phyloP scores from a whole-genome alignment of 2,329 filamentous ascomycete genomes.

The Ilyonectria sp. region DNA sequence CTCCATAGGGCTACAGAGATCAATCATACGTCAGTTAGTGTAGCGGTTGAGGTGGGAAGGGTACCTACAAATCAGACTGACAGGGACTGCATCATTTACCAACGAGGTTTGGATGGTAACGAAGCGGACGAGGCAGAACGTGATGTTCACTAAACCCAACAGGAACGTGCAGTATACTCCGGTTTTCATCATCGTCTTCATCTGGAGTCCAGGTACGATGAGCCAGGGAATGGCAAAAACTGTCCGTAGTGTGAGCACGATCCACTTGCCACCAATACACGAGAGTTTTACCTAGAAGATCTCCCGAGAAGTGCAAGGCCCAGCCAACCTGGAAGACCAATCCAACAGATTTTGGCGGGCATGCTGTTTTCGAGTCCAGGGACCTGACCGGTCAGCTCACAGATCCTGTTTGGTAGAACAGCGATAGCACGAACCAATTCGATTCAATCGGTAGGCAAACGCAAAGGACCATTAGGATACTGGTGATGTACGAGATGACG shows the following conservation, averaged over 20 bases:
- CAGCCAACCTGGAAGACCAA: conserved; percentile 1
- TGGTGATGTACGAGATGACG: not conserved
- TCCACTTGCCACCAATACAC: no score
- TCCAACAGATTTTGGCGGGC: not conserved
- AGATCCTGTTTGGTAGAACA: rapidly evolving
- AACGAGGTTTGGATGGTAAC: not conserved
- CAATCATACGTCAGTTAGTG: not conserved
- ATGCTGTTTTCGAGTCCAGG: not conserved
- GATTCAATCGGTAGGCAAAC: conserved; percentile 26
- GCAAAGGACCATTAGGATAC: conserved; percentile 4
- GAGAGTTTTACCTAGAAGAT: conserved; percentile 21
- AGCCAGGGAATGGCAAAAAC: not conserved
- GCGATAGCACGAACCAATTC: conserved; percentile 21
- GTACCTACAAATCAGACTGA: not conserved
- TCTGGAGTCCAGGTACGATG: not conserved
- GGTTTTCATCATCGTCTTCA: not conserved
- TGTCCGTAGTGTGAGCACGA: not conserved
- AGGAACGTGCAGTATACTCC: not conserved
- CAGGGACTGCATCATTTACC: not conserved
- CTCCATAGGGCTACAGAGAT: not conserved
- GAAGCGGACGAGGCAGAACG: not conserved
- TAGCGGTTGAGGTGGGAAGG: not conserved
- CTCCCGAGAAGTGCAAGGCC: conserved; percentile 31
- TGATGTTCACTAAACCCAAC: not conserved
- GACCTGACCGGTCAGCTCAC: not conserved